These are phyloP conservation scores for Venturia effusa DNA, from an alignment of 2,329 filamentous ascomycete species.

Conservation along the genomic window DNA sequence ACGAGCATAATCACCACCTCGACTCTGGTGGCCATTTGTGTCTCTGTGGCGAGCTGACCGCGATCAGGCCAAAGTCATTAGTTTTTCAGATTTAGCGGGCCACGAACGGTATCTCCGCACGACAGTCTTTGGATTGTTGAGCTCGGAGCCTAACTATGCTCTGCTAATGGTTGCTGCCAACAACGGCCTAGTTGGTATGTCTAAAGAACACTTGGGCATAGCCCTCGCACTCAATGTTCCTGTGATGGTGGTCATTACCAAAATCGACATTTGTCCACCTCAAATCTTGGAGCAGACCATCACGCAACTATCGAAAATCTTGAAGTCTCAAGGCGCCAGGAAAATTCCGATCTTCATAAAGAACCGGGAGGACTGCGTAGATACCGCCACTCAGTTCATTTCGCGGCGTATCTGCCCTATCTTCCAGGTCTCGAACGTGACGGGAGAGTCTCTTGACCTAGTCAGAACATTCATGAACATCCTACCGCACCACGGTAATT, in stretches of 20 bases:
- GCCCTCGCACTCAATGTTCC: constrained; percentile 90
- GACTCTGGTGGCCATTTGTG: too few relatives aligned
- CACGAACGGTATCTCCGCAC: constrained; percentile 93
- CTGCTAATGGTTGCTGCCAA: constrained; percentile 97
- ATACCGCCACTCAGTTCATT: constrained; percentile 92
- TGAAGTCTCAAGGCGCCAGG: constrained; percentile 84
- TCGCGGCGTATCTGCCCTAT: constrained; percentile 91
- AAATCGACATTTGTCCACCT: constrained; percentile 95
- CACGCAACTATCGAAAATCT: constrained; percentile 78
- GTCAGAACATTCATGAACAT: constrained; percentile 93
- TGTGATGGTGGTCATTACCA: constrained; percentile 95
- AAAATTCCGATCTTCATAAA: constrained; percentile 97
- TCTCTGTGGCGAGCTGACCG: background rate
- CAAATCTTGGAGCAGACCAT: constrained; percentile 92
- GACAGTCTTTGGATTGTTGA: constrained; percentile 89
- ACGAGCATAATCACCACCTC: too few relatives aligned
- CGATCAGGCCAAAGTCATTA: constrained; percentile 72
- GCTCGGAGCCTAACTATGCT: constrained; percentile 94
- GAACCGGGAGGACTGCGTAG: constrained; percentile 80
- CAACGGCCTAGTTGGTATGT: constrained; percentile 63
- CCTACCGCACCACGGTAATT: constrained; percentile 85
- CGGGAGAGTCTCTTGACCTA: constrained; percentile 78
- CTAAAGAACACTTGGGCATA: constrained; percentile 79
- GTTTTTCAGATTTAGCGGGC: constrained; percentile 88
- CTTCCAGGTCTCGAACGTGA: constrained; percentile 97